Evolutionary conservation across 2,329 filamentous ascomycete species (phyloP), one percentile per base, ranked within the genome.

Genomic region (Fusarium liriodendri): DNA sequence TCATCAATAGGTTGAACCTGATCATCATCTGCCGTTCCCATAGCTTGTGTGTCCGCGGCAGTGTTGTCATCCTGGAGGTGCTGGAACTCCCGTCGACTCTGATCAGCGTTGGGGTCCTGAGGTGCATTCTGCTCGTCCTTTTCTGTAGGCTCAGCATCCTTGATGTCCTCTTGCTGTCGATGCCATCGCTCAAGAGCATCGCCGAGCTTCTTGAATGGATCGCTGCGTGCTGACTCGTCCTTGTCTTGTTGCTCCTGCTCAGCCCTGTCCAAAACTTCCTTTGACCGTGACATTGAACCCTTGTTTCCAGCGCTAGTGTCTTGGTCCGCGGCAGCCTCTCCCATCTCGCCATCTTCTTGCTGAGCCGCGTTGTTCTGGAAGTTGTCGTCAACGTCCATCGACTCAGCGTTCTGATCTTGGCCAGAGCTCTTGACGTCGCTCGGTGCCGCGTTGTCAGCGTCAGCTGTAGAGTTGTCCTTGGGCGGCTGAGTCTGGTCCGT

Each of bases 171-270:
- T 78, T 97, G 94, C 79, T 95, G 94, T 67, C 94, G 90, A 82
- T 98, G 95, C 94, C 95, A 99, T 77, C 93, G 91, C 81, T 98
- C 95, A 35, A 99, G 87, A 7, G 95, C 93, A 84, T 99, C 95
- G 25, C 97, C 97, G 33, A 99, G 89, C 79, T 98, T 97, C 84
- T 97, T 97, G 87, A 98, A 98, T 1, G 95, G 94, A 75, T 97
- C 91, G 54, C 87, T 83, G 42, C 83, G 83, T 63, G 84, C 82
- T 9, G 83, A 83, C 62, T 87, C 84, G 50, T 62, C 35, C 32
- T 85, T 81, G 13, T 85, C 83, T 62, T 83, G 80, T 62, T 83
- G 80, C 32, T 84, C 80, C 55, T 83, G 77, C 7, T 87, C 83
- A n/a, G 84, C 82, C 38, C 84, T 81, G n/a, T 88, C 85, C n/a